Conservation (phyloP, 164 flowering plant genomes). For the Magnolia sinica region DNA sequence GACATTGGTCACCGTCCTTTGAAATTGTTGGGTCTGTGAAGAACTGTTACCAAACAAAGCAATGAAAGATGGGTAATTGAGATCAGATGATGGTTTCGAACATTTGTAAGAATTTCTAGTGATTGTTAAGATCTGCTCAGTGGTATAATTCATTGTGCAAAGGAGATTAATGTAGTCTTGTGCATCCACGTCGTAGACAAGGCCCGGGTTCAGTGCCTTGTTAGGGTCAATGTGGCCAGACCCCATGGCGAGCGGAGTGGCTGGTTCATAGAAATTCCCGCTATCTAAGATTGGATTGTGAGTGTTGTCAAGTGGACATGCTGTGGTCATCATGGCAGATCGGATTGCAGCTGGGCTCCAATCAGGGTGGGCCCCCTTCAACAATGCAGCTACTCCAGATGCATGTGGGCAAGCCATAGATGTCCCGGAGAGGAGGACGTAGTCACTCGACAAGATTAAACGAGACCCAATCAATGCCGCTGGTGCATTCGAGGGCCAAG, state of each 20-base stretch:
- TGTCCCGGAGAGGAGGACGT: slow-evolving; percentile 31
- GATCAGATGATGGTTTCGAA: slow-evolving; percentile 30
- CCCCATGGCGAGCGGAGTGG: not conserved
- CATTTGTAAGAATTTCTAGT: slow-evolving; percentile 23
- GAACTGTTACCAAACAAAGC: slow-evolving; percentile 15
- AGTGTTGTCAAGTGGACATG: slow-evolving; percentile 24
- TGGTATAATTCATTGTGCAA: slow-evolving; percentile 41
- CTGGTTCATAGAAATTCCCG: not conserved
- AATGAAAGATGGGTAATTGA: slow-evolving; percentile 61
- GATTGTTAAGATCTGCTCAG: slow-evolving; percentile 35
- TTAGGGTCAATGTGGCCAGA: not conserved
- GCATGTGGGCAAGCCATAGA: slow-evolving; percentile 46
- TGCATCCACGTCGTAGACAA: slow-evolving; percentile 33
- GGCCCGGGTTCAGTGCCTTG: slow-evolving; percentile 34
- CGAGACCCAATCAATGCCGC: slow-evolving; percentile 12
- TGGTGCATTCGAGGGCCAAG: slow-evolving; percentile 25
- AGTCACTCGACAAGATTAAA: slow-evolving; percentile 27
- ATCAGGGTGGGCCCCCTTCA: slow-evolving; percentile 36
- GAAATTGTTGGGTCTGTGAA: slow-evolving; percentile 8
- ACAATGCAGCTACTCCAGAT: slow-evolving; percentile 37
- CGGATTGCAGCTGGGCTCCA: slow-evolving; percentile 48
- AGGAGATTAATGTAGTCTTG: slow-evolving; percentile 42
- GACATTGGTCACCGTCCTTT: slow-evolving; percentile 47
- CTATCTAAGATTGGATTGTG: slow-evolving; percentile 17
- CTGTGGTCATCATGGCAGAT: slow-evolving; percentile 40